Evolutionary conservation across 1,284 basidiomycete species (phyloP).

Genomic region (Anthracocystis panici-leucophaei): DNA sequence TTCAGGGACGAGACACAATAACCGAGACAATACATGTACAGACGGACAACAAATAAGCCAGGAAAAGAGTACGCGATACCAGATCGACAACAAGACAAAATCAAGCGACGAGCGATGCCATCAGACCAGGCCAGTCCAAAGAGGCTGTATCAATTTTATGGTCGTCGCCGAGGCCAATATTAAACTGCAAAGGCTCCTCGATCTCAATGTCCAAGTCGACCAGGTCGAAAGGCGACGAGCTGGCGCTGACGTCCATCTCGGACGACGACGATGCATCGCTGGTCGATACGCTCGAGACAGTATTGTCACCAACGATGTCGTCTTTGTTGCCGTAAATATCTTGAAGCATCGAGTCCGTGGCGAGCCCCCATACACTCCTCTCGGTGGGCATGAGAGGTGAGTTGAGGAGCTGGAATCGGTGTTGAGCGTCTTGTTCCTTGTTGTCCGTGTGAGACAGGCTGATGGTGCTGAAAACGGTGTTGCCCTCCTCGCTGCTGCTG

Average conservation of each 20-base stretch:
- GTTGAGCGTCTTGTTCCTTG: slow-evolving; percentile 22
- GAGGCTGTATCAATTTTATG: slow-evolving; percentile 12
- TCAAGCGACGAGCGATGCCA: slow-evolving; percentile 35
- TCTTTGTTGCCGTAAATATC: slow-evolving; percentile 36
- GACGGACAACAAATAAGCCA: slow-evolving; percentile 7
- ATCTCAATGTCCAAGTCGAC: slow-evolving; percentile 54
- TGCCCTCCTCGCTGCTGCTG: slow-evolving; percentile 3
- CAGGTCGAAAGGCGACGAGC: slow-evolving; percentile 49
- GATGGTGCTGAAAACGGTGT: slow-evolving; percentile 36
- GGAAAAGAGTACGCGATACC: slow-evolving; percentile 9
- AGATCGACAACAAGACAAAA: slow-evolving; percentile 4
- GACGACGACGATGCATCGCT: slow-evolving; percentile 15
- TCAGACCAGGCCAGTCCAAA: slow-evolving; percentile 39
- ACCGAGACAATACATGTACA: slow-evolving; percentile 14
- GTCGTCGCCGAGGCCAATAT: slow-evolving; percentile 27
- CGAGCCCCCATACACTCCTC: slow-evolving; percentile 46
- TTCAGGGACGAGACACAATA: background rate
- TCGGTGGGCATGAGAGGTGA: slow-evolving; percentile 37
- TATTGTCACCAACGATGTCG: slow-evolving; percentile 5
- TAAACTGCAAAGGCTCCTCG: slow-evolving; percentile 46
- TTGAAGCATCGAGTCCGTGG: slow-evolving; percentile 49
- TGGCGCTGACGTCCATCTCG: slow-evolving; percentile 22
- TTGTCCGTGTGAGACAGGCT: slow-evolving; percentile 19
- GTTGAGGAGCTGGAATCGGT: slow-evolving; percentile 39
- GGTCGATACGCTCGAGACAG: slow-evolving; percentile 12